These are phyloP conservation scores for Coprinopsis cinerea DNA, from an alignment of 768 basidiomycete genomes.

Conservation along the genomic window DNA sequence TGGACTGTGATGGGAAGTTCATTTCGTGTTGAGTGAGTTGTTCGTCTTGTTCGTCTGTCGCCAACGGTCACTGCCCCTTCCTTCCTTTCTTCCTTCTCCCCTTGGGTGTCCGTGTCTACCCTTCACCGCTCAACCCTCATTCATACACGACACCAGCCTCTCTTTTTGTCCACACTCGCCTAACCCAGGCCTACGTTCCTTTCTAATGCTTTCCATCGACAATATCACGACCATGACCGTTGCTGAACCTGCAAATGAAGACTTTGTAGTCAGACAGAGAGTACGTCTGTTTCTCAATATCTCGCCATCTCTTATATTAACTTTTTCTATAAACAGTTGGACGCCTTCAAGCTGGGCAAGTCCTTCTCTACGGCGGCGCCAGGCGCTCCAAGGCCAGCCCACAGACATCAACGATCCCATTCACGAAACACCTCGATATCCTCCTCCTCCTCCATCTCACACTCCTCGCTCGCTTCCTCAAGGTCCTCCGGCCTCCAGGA, in stretches of 20 bases:
- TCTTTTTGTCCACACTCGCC: slow-evolving; percentile 20
- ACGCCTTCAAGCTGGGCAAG: slow-evolving; percentile 67
- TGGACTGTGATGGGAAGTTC: slow-evolving; percentile 4
- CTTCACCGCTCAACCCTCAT: slow-evolving; percentile 2
- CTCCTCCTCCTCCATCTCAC: slow-evolving; percentile 36
- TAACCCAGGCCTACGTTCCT: slow-evolving; percentile 27
- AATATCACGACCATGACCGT: slow-evolving; percentile 19
- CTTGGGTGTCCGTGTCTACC: slow-evolving; percentile 2
- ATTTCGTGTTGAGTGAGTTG: slow-evolving; percentile 3
- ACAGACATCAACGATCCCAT: slow-evolving; percentile 50
- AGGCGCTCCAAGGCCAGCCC: slow-evolving; percentile 37
- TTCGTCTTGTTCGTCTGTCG: slow-evolving; percentile 14
- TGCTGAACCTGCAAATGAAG: slow-evolving; percentile 25
- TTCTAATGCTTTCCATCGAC: slow-evolving; percentile 24
- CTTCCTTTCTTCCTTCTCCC: slow-evolving; percentile 12
- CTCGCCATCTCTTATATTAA: slow-evolving; percentile 7
- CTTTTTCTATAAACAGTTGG: slow-evolving; percentile 40
- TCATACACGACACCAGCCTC: slow-evolving; percentile 11
- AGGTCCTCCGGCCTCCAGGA: slow-evolving; percentile 20
- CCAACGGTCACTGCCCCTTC: slow-evolving; percentile 11
- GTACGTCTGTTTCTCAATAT: slow-evolving; percentile 20
- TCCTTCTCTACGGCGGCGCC: slow-evolving; percentile 22
- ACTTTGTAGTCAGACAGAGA: slow-evolving; percentile 35
- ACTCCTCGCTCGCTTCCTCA: slow-evolving; percentile 33
- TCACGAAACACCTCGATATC: slow-evolving; percentile 64